Evolutionary conservation across 495 filamentous ascomycete species (phyloP).

Genomic region (Talaromyces wortmannii): DNA sequence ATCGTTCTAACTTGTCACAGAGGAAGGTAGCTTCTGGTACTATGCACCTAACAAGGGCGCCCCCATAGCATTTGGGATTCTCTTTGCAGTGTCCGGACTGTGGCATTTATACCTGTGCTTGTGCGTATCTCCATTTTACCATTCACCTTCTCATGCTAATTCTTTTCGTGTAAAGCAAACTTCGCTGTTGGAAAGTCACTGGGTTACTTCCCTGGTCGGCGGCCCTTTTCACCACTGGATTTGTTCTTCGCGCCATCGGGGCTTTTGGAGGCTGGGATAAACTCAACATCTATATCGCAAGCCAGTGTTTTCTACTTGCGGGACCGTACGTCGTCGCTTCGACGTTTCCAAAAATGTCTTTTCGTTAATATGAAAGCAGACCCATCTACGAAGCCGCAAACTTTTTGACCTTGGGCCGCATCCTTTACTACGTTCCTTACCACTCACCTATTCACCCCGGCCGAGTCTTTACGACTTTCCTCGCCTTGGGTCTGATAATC

Average conservation of each 20-base stretch:
- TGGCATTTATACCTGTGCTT: constrained; percentile 57
- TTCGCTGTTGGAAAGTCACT: constrained; percentile 44
- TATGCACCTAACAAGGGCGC: constrained; percentile 72
- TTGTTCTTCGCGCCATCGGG: constrained; percentile 47
- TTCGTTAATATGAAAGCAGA: constrained; percentile 22
- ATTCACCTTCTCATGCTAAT: constrained; percentile 1
- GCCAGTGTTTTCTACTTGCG: constrained; percentile 52
- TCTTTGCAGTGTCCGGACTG: constrained; percentile 52
- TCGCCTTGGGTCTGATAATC: constrained; percentile 53
- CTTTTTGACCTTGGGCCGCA: constrained; percentile 69
- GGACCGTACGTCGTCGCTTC: constrained; percentile 48
- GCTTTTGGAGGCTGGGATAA: constrained; percentile 52
- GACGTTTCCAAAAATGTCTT: background rate
- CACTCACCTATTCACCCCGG: constrained; percentile 72
- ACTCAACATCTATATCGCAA: constrained; percentile 50
- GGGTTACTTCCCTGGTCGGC: constrained; percentile 48
- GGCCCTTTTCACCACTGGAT: constrained; percentile 49
- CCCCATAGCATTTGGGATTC: constrained; percentile 58
- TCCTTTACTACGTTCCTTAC: constrained; percentile 74
- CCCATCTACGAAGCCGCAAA: constrained; percentile 69
- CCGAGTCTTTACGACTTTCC: constrained; percentile 69
- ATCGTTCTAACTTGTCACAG: constrained; percentile 15
- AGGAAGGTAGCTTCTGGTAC: constrained; percentile 52
- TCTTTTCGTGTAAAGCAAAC: constrained; percentile 19
- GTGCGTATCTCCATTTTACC: constrained; percentile 27